These are phyloP conservation scores for Purpureocillium lavendulum DNA, from an alignment of 2,329 filamentous ascomycete species.

Conservation along the genomic window DNA sequence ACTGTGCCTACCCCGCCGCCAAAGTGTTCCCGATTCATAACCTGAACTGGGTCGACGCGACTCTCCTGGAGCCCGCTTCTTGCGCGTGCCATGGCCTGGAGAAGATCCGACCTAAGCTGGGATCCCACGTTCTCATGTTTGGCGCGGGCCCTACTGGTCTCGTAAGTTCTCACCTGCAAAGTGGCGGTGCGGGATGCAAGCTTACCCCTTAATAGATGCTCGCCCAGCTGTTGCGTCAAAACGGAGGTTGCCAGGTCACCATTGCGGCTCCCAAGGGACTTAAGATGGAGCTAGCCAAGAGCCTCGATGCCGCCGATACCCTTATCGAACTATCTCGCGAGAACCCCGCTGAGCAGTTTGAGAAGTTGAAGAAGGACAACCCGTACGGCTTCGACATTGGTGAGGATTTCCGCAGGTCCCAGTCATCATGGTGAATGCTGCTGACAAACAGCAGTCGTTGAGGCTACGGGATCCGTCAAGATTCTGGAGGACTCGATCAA, in stretches of 20 bases:
- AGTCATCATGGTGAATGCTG: too few relatives aligned
- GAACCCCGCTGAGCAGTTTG: slow-evolving; percentile 50
- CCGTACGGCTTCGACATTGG: slow-evolving; percentile 67
- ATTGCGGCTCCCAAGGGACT: slow-evolving; percentile 60
- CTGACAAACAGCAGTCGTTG: slow-evolving; percentile 38
- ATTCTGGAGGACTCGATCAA: slow-evolving; percentile 64
- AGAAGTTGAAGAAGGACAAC: slow-evolving; percentile 53
- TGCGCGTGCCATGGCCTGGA: slow-evolving; percentile 65
- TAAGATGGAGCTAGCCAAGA: slow-evolving; percentile 62
- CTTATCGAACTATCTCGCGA: slow-evolving; percentile 46
- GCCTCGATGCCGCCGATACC: slow-evolving; percentile 43
- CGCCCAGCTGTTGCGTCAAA: slow-evolving; percentile 53
- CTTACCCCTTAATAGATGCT: slow-evolving; percentile 31
- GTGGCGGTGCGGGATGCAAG: background rate
- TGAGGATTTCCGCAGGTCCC: slow-evolving; percentile 11
- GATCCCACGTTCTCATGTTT: slow-evolving; percentile 57
- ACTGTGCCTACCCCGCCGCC: slow-evolving; percentile 43
- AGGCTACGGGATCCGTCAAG: slow-evolving; percentile 61
- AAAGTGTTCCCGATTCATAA: slow-evolving; percentile 59
- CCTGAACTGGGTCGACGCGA: slow-evolving; percentile 59
- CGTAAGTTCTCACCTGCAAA: slow-evolving; percentile 20
- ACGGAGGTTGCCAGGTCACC: slow-evolving; percentile 61
- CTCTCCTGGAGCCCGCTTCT: slow-evolving; percentile 61
- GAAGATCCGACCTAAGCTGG: slow-evolving; percentile 58
- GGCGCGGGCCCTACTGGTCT: slow-evolving; percentile 61